These are phyloP conservation scores for Helichrysum umbraculigerum DNA, from an alignment of 129 eudicot species.

Conservation along the genomic window DNA sequence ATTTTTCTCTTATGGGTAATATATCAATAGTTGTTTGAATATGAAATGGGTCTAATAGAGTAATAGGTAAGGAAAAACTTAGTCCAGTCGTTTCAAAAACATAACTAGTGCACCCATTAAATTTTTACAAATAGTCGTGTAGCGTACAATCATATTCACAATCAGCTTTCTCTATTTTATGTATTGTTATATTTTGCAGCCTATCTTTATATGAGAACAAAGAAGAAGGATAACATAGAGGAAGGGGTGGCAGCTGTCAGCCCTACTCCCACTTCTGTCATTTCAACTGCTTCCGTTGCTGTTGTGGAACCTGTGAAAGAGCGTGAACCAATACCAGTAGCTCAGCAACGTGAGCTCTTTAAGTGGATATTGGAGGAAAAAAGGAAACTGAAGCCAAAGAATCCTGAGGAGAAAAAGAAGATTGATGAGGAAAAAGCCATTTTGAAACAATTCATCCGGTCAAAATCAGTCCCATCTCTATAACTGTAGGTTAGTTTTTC, in stretches of 20 bases:
- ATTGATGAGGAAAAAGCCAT: conserved; percentile 90
- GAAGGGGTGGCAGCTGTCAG: conserved; percentile 31
- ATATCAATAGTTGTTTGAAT: neutral
- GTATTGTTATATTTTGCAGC: conserved; percentile 40
- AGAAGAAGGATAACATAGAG: conserved; percentile 53
- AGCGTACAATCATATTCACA: neutral
- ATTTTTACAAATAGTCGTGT: too few species aligned
- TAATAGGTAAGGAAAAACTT: neutral
- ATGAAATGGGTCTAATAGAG: neutral
- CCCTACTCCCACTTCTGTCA: conserved; percentile 29
- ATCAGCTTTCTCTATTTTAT: neutral
- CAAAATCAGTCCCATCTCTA: conserved; percentile 69
- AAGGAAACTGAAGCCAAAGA: conserved; percentile 75
- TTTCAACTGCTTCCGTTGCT: conserved; percentile 29
- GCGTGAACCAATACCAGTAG: conserved; percentile 59
- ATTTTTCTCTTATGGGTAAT: neutral
- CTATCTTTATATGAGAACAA: conserved; percentile 70
- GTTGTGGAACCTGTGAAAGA: conserved; percentile 36
- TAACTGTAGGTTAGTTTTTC: conserved; percentile 30
- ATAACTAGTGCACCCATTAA: neutral
- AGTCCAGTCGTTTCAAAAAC: neutral
- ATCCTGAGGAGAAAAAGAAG: conserved; percentile 66
- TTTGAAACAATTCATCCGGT: conserved; percentile 80
- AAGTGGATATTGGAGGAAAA: conserved; percentile 96
- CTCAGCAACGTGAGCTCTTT: conserved; percentile 79